phyloP scores from a whole-genome alignment of 2,329 filamentous ascomycete species.

The Trichoderma harzianum region DNA sequence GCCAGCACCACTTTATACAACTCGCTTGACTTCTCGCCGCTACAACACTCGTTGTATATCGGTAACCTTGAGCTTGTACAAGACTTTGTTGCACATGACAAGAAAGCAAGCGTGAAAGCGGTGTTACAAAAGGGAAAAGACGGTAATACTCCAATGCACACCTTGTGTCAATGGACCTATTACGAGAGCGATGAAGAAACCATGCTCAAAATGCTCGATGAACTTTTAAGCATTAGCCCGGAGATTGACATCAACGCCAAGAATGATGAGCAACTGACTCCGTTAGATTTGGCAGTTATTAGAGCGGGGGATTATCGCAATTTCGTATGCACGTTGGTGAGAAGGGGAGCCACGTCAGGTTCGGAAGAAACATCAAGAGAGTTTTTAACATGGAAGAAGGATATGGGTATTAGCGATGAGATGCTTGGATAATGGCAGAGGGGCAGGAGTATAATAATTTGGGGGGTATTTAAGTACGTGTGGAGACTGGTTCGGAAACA shows the following conservation, averaged over 20 bases:
- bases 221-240: neutral
- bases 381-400: fast-evolving
- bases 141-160: neutral
- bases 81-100: neutral
- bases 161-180: neutral
- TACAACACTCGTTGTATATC: neutral
- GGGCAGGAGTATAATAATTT: neutral
- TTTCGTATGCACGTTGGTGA: neutral
- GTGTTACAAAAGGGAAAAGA: neutral
- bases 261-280: neutral
- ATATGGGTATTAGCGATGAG: neutral
- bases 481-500: neutral
- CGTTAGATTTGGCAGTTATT: neutral
- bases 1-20: neutral
- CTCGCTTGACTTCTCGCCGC: neutral
- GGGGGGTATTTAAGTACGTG: neutral
- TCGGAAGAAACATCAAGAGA: neutral
- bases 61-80: neutral
- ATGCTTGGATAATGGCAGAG: neutral
- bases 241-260: neutral
- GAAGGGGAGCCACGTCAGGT: neutral
- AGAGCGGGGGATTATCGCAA: neutral
- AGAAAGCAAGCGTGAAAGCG: neutral
- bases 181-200: fast-evolving
- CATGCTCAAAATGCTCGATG: neutral